Base-by-base conservation (phyloP, 371 early-diverging fungal genomes). In the Chytridium lagenaria region DNA sequence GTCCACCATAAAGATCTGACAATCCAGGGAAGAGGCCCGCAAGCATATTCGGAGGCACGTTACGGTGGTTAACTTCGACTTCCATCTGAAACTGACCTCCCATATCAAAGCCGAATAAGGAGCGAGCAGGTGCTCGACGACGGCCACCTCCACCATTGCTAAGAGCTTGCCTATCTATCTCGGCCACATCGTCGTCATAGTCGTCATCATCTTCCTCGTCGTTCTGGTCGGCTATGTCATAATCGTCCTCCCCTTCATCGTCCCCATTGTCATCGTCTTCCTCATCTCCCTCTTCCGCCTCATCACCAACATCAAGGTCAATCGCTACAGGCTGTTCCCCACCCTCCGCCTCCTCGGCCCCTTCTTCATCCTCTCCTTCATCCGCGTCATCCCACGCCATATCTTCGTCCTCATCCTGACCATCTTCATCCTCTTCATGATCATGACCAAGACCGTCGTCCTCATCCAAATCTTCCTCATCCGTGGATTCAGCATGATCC, bases 401-500 rank as follows among this genome's bases (percentile, higher is more conserved):
- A 63, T 63, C 38, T 26, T 1, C 65, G 26, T 71, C n/a, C n/a
- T n/a, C n/a, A n/a, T n/a, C n/a, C n/a, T n/a, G n/a, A n/a, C n/a
- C 69, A 34, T 28, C 38, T 57, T 57, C 73, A n/a, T 34, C 49
- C 64, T 76, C 83, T 38, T 22, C 76, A 71, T 52, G 65, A 59
- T 57, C 69, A 23, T 68, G 69, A 5, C 31, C 74, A 19, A 80
- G 82, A 37, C 77, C 86, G 39, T 80, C 85, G 52, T 82, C 82
- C 28, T 77, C 82, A 59, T 73, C 84, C 1, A 57, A 64, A 7
- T 80, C 83, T 59, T 81, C 81, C 57, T 87, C 85, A 34, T 85
- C 85, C 33, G 83, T 78, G 1, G 84, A 87, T 16, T 88, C 81
- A 0, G 88, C 86, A 30, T 84, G 80, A 63, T 90, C 89, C 79